A percentile compares a stretch with the other conserved stretches of the same genome.
These are phyloP conservation scores for Euphrasia arctica DNA, from an alignment of 305 asterid genomes.

Conservation along the genomic window DNA sequence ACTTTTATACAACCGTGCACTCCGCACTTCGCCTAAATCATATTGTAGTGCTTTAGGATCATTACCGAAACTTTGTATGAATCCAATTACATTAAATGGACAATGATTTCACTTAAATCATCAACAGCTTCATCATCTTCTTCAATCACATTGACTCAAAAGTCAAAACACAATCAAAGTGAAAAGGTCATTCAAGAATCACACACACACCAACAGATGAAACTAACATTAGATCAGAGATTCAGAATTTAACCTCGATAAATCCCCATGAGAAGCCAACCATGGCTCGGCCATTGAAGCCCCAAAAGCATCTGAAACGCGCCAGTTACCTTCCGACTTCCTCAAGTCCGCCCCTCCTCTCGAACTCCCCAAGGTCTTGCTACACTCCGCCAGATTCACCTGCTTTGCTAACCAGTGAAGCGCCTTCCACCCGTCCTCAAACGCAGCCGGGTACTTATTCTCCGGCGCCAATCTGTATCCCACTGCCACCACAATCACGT, in stretches of 20 bases:
- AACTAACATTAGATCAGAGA: slow-evolving; percentile 11
- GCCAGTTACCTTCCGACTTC: slow-evolving; percentile 42
- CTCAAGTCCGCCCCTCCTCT: slow-evolving; percentile 39
- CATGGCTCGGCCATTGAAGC: slow-evolving; percentile 92
- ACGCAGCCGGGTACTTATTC: slow-evolving; percentile 78
- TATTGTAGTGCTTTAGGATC: too few species aligned
- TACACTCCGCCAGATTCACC: slow-evolving; percentile 78
- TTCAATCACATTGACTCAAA: too few species aligned
- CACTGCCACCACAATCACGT: slow-evolving; percentile 83
- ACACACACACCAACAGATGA: neutral
- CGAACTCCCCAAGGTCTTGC: slow-evolving; percentile 53
- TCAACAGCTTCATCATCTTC: too few species aligned
- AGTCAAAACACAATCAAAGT: neutral
- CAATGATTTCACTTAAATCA: too few species aligned
- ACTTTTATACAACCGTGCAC: too few species aligned
- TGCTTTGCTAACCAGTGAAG: slow-evolving; percentile 88
- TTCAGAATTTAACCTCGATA: slow-evolving; percentile 57
- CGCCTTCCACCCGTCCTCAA: slow-evolving; percentile 84
- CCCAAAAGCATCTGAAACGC: slow-evolving; percentile 55
- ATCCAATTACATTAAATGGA: too few species aligned
- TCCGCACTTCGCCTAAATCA: too few species aligned
- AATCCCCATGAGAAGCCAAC: slow-evolving; percentile 97
- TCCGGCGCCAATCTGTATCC: slow-evolving; percentile 93
- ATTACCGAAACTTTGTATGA: too few species aligned
- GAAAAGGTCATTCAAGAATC: slow-evolving; percentile 1